Base-by-base conservation (phyloP, 2,329 filamentous ascomycete species). In the Pyrenochaeta sp. region DNA sequence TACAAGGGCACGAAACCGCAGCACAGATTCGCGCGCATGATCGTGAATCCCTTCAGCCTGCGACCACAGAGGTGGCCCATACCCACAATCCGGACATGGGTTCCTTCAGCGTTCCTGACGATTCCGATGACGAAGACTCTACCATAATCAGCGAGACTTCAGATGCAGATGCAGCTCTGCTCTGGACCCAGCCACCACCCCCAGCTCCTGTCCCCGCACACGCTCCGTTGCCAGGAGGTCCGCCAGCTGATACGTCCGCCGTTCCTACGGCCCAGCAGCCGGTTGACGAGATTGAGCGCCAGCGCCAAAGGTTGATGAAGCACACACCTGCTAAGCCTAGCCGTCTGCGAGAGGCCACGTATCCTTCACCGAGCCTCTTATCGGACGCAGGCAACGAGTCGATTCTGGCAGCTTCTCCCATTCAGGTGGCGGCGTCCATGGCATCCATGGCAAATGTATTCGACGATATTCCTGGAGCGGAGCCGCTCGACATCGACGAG, bases 141-240 rank as follows among this genome's bases (percentile, higher is more conserved):
- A 54, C 59, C 12, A 57, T 58, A 15, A 57, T 53, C 9, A 61
- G 61, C 48, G 64, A 68, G 27, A 59, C 57, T 27, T 53, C 64
- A n/a, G 56, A 56, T n/a, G 59, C 58, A n/a, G 59, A 62, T 24
- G 58, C 55, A 12, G 54, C 63, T 32, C 65, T 60, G 34, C 56
- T 71, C 30, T 76, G 72, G 71, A 76, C 73, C 1, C 73, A 77
- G 49, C 56, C 71, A 22, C 76, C 76, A 12, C 76, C 74, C 7
- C 74, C 75, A 2, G 65, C 75, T 25, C 75, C 76, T 9, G 71
- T 69, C 9, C 74, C 75, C 10, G 67, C 74, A 13, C 74, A 77
- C 52, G 71, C 71, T 12, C 67, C 71, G 2, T 61, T 77, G 19
- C 74, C 74, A 30, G 59, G 58, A 39, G 58, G 56, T 24, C 32